These are phyloP conservation scores for Tulasnella sp. DNA, from an alignment of 768 basidiomycete genomes.

Conservation along the genomic window DNA sequence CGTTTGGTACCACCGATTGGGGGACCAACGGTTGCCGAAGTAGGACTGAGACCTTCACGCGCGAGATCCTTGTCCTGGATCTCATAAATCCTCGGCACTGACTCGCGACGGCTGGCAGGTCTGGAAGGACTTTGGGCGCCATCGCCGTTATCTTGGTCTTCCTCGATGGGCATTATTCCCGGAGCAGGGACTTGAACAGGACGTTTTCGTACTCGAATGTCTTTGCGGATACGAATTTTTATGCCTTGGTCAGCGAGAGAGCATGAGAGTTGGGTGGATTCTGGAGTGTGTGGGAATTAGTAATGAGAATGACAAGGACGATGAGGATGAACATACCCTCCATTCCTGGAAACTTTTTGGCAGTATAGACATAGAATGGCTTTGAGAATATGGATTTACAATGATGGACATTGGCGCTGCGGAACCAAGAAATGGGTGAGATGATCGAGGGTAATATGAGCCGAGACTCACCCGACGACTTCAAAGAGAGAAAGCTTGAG, in stretches of 20 bases:
- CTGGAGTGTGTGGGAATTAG: constrained; percentile 29
- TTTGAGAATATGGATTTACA: constrained; percentile 83
- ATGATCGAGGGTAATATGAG: background rate
- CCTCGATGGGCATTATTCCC: constrained; percentile 21
- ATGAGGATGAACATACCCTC: constrained; percentile 56
- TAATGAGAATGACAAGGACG: background rate
- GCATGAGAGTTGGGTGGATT: constrained; percentile 78
- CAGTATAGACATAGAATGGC: constrained; percentile 88
- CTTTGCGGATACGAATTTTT: constrained; percentile 88
- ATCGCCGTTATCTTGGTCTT: constrained; percentile 21
- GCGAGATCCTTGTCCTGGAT: background rate
- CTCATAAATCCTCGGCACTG: background rate
- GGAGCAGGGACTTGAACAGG: constrained; percentile 28
- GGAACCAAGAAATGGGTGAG: constrained; percentile 8
- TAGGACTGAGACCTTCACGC: too few species aligned
- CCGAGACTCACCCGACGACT: constrained; percentile 64
- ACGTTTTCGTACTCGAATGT: constrained; percentile 65
- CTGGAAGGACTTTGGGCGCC: background rate
- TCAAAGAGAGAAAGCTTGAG: constrained; percentile 72
- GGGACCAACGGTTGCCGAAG: too few species aligned
- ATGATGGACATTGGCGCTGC: constrained; percentile 71
- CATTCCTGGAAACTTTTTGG: constrained; percentile 96
- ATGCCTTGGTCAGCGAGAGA: constrained; percentile 92
- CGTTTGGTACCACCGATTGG: too few species aligned
- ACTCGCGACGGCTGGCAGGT: constrained; percentile 6